A percentile compares a stretch with the other conserved stretches of the same genome.
These are phyloP conservation scores for Russula lepida DNA, from an alignment of 768 basidiomycete genomes.

Conservation along the genomic window DNA sequence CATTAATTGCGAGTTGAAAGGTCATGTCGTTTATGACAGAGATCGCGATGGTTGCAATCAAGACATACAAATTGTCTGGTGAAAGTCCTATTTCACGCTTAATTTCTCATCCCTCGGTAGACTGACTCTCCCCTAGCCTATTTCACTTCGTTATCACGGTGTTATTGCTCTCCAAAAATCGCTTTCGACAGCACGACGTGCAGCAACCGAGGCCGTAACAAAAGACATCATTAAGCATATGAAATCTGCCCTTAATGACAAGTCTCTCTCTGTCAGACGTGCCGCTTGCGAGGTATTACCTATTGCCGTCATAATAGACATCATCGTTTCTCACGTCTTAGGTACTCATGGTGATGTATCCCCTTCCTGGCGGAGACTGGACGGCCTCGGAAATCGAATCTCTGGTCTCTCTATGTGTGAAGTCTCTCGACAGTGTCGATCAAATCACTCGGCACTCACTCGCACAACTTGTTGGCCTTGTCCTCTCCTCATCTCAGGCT, in stretches of 20 bases:
- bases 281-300: conserved; percentile 63
- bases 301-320: neutral
- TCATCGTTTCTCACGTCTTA: conserved; percentile 26
- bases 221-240: conserved; percentile 85
- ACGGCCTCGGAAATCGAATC: conserved; percentile 68
- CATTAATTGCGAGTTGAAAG: conserved; percentile 34
- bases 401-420: conserved; percentile 57
- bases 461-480: conserved; percentile 70
- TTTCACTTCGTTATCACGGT: conserved; percentile 77
- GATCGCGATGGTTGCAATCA: conserved; percentile 56
- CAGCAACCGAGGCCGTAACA: conserved; percentile 65
- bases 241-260: conserved; percentile 67
- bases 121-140: conserved; percentile 40
- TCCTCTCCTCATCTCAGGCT: conserved; percentile 78
- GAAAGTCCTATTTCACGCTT: conserved; percentile 37
- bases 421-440: conserved; percentile 74
- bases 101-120: neutral
- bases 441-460: conserved; percentile 75
- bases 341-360: conserved; percentile 52
- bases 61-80: conserved; percentile 61
- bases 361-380: conserved; percentile 46
- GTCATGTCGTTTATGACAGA: conserved; percentile 96
- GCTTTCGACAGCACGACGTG: conserved; percentile 70
- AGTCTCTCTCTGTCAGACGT: conserved; percentile 77
- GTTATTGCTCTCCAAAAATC: conserved; percentile 71